Base-by-base conservation (phyloP, 345 rosid species). In the Laguncularia racemosa region DNA sequence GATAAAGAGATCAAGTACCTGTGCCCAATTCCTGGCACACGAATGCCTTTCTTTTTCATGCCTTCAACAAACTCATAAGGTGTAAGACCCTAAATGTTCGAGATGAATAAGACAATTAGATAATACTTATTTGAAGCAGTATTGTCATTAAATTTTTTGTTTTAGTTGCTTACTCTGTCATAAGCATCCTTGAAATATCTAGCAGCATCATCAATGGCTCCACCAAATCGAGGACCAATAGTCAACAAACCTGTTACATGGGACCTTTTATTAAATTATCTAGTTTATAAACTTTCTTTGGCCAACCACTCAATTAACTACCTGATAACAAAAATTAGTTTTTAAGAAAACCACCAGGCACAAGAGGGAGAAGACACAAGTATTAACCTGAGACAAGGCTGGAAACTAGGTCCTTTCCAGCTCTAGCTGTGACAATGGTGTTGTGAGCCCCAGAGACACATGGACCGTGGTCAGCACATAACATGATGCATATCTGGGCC, bases 41-140 rank as follows among this genome's bases (percentile, higher is more conserved):
- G 95, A 44, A 92, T 89, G 54, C 97, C 98, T 71, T 89, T 89
- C 89, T 92, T 92, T 77, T 92, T 92, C 98, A 92, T 89, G 65
- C 80, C 28, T 70, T 92, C 98, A n/a, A 89, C 98, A 46, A 89
- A 92, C 69, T 92, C 98, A 43, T 92, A 89, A 26, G 98, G 81
- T 50, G 98, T 75, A 50, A 89, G 89, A 68, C 73, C 73, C 98
- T 92, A 80, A 52, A 66, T 63, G 26, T 56, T 66, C 53, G 51
- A 46, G 46, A 58, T 62, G 57, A 28, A 19, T 33, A 33, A 33
- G 9, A 5, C 40, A 6, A 33, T 33, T 33, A 33, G 40, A 33
- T 33, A 33, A 1, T 10, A 33, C 40, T 10, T 4, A 33, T 33
- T 26, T 33, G 9, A 33, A 33, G 40, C 40, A 33, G 40, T 33